Base-by-base conservation (phyloP, 768 basidiomycete species). In the Russula vinacea region DNA sequence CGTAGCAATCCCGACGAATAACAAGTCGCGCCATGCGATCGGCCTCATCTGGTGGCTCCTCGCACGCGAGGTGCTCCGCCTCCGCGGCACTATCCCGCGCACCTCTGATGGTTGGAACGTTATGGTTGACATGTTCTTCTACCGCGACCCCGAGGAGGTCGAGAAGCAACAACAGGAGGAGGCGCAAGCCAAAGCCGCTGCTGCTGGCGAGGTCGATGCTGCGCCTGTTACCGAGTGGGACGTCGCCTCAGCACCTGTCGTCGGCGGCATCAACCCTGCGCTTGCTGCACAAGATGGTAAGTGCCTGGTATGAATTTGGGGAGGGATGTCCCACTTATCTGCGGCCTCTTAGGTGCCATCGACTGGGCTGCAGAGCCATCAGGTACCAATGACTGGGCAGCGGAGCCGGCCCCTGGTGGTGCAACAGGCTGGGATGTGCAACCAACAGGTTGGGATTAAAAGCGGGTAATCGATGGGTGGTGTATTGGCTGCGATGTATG, bases 41-140 rank as follows among this genome's bases (percentile, higher is more conserved):
- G 97, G 97, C 83, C 86, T 99, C 68, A 84, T 95, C 71, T 96
- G 94, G 94, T 97, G 92, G 92, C 78, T 99, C 72, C 90, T 99
- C 70, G 91, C 92, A 74, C 91, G 97, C 71, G 97, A 99, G 76
- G 94, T 97, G 71, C 89, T 99, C 78, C 87, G 97, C 73, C 83
- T 99, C 73, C 87, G 94, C 67, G 97, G 97, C 53, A 90, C 92
- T 62, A 88, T 98, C 77, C 89, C 94, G 65, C 86, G 97, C 71
- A 89, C 92, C 47, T 76, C 85, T 67, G 94, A 96, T 67, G 92
- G 90, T 72, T 99, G 97, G 97, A 91, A 88, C 75, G 90, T 97
- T 77, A 97, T 98, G 92, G 94, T 95, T 69, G 95, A 96, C 78
- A 90, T 96, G 89, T 95, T 95, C 89, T 94, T 98, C 88, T 98